phyloP scores from a whole-genome alignment of 1,139 yeast species.

The Yamadazyma kanchanaburiensis region DNA sequence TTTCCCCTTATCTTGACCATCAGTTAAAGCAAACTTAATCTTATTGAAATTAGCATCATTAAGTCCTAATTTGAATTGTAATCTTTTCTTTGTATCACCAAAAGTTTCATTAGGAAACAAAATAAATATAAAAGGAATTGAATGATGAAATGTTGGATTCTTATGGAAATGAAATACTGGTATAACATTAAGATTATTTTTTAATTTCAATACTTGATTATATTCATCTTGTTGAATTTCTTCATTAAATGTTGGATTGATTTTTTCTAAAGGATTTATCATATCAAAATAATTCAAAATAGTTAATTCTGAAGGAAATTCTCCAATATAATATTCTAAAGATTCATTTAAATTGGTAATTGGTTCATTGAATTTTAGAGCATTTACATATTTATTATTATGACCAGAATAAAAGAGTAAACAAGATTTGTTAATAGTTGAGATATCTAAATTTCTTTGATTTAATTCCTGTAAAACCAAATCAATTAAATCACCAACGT shows the following conservation, averaged over 20 bases:
- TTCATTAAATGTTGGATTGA: slow-evolving; percentile 14
- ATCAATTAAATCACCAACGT: slow-evolving; percentile 53
- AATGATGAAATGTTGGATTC: slow-evolving; percentile 68
- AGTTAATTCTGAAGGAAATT: slow-evolving; percentile 44
- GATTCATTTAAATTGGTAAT: slow-evolving; percentile 33
- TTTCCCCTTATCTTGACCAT: slow-evolving; percentile 36
- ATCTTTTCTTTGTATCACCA: slow-evolving; percentile 60
- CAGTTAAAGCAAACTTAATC: slow-evolving; percentile 61
- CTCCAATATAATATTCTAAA: slow-evolving; percentile 39
- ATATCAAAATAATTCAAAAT: slow-evolving; percentile 36
- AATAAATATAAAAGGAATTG: slow-evolving; percentile 82
- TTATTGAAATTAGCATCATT: slow-evolving; percentile 78
- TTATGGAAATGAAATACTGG: slow-evolving; percentile 72
- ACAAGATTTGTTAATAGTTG: slow-evolving; percentile 47
- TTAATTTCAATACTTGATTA: slow-evolving; percentile 25
- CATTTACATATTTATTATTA: slow-evolving; percentile 37
- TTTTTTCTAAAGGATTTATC: slow-evolving; percentile 21
- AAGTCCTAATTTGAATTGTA: slow-evolving; percentile 67
- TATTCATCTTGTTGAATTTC: slow-evolving; percentile 23
- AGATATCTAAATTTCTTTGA: slow-evolving; percentile 27
- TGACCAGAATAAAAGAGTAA: slow-evolving; percentile 55
- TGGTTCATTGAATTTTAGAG: slow-evolving; percentile 34
- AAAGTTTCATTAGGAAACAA: slow-evolving; percentile 64
- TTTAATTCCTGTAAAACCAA: slow-evolving; percentile 56
- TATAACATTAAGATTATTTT: slow-evolving; percentile 38